Percentiles rank a stretch among this genome's conserved stretches.
Conservation (phyloP, 805 yeast genomes). For the Ogataea ganodermae region DNA sequence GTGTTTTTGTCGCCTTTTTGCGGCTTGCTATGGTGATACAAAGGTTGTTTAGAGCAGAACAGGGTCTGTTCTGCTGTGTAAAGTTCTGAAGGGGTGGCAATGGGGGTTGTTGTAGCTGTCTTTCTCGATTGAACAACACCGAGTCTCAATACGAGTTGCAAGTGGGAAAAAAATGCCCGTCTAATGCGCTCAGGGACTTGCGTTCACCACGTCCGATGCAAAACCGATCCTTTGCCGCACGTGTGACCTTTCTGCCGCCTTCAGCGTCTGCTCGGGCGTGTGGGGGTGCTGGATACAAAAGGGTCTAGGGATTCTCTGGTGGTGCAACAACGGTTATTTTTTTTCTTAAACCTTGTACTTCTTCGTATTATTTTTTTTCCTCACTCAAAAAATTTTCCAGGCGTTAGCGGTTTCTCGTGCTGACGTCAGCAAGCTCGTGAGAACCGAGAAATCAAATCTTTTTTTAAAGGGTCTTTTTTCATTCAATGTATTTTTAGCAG, state of each 20-base stretch:
- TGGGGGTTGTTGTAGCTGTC: not conserved
- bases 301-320: not conserved
- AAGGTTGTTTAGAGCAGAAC: not conserved
- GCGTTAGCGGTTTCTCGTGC: not conserved
- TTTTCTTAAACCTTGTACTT: too few relatives aligned
- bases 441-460: too few relatives aligned
- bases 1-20: not conserved
- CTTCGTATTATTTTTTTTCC: too few relatives aligned
- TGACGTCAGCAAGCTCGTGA: not conserved
- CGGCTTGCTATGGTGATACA: not conserved
- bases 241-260: slow-evolving; percentile 2
- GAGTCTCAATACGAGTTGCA: not conserved
- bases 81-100: not conserved
- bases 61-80: not conserved
- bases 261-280: slow-evolving; percentile 1
- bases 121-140: not conserved
- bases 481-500: slow-evolving; percentile 1
- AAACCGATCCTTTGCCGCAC: not conserved
- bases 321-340: not conserved
- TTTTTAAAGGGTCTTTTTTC: not conserved
- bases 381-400: slow-evolving; percentile 9
- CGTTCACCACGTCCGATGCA: not conserved
- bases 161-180: not conserved
- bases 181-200: not conserved
- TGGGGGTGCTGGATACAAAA: not conserved